These are phyloP conservation scores for Lichenothelia convexa DNA, from an alignment of 495 filamentous ascomycete species.

Conservation along the genomic window DNA sequence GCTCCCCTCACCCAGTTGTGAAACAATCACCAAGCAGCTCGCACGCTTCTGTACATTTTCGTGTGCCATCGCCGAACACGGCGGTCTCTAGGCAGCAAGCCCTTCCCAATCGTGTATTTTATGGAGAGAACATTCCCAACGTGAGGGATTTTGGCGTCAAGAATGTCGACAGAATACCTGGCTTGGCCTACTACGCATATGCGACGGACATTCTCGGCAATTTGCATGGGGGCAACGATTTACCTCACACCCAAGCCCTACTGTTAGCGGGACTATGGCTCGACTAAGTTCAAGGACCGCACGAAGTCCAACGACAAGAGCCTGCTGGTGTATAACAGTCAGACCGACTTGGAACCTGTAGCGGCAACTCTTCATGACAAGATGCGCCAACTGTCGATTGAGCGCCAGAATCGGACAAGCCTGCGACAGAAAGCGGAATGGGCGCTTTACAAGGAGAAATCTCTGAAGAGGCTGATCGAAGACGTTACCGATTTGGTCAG, in stretches of 20 bases:
- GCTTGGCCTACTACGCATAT: slow-evolving; percentile 74
- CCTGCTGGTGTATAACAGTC: slow-evolving; percentile 4
- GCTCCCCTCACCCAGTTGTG: too few relatives aligned
- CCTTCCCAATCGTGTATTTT: too few relatives aligned
- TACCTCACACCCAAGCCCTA: slow-evolving; percentile 68
- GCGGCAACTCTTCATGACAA: slow-evolving; percentile 10
- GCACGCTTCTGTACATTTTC: not conserved
- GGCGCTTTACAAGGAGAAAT: slow-evolving; percentile 11
- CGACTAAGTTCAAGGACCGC: slow-evolving; percentile 6
- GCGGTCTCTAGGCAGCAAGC: too few relatives aligned
- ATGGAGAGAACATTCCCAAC: not conserved
- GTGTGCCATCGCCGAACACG: too few relatives aligned
- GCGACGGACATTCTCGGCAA: slow-evolving; percentile 76
- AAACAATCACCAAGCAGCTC: not conserved
- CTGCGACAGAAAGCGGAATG: slow-evolving; percentile 8
- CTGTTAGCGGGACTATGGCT: slow-evolving; percentile 78
- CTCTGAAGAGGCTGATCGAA: slow-evolving; percentile 12
- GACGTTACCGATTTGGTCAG: slow-evolving; percentile 14
- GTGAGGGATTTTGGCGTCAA: slow-evolving; percentile 5
- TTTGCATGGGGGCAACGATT: slow-evolving; percentile 54
- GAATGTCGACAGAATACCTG: slow-evolving; percentile 80
- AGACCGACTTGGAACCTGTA: slow-evolving; percentile 9
- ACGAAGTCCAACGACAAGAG: slow-evolving; percentile 1
- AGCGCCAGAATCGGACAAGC: slow-evolving; percentile 11
- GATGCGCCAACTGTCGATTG: slow-evolving; percentile 13